Percentiles rank a stretch among this genome's conserved stretches.
phyloP scores from a whole-genome alignment of 306 rosid species.

The Dryas drummondii region DNA sequence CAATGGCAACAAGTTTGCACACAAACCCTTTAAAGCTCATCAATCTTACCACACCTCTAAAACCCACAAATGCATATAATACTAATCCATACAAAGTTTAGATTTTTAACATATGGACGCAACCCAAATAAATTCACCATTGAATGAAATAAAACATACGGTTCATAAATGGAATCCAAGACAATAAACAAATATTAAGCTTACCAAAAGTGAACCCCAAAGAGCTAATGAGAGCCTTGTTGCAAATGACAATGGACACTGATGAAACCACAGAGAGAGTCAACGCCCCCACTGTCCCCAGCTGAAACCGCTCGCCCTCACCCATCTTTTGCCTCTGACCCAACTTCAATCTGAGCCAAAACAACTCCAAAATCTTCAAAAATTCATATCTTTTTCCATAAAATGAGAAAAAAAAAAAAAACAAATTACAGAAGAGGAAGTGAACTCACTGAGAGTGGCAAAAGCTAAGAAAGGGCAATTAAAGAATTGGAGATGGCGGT shows the following conservation, averaged over 20 bases:
- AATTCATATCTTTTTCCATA: background rate
- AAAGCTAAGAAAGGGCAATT: background rate
- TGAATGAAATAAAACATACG: conserved; percentile 4
- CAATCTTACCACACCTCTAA: background rate
- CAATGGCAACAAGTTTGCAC: background rate
- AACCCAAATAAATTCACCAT: background rate
- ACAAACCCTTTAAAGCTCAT: background rate
- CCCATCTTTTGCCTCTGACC: conserved; percentile 51
- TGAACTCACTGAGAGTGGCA: background rate
- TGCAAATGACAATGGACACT: conserved; percentile 83
- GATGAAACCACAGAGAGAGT: conserved; percentile 80
- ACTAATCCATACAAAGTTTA: background rate
- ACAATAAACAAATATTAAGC: background rate
- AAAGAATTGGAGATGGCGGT: background rate
- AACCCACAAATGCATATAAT: background rate
- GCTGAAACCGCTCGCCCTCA: conserved; percentile 63
- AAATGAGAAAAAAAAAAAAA: background rate
- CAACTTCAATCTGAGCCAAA: conserved; percentile 19
- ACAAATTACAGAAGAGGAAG: background rate
- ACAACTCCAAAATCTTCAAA: background rate
- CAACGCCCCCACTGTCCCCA: conserved; percentile 82
- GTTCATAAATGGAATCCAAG: background rate
- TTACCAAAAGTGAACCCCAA: conserved; percentile 73
- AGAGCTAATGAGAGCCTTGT: conserved; percentile 75
- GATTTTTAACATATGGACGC: background rate